Conservation (phyloP, 208 protist genomes). For the Leishmania aethiopica region DNA sequence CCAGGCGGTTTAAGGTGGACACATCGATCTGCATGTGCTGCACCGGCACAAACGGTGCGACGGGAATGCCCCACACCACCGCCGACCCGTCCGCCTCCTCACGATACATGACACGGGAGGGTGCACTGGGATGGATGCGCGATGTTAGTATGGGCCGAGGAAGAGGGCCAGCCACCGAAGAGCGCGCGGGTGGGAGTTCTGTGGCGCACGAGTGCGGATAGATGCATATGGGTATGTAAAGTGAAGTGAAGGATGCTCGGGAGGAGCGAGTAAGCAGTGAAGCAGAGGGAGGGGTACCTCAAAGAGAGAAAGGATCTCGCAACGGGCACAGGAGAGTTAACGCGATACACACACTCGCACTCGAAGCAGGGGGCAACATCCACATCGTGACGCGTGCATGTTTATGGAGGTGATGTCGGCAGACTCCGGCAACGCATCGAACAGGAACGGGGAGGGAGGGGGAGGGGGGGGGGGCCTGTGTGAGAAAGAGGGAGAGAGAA, state of each 20-base stretch:
- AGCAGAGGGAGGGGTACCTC: not conserved
- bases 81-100: constrained; percentile 50
- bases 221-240: not conserved
- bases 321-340: not conserved
- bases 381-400: not conserved
- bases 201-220: not conserved
- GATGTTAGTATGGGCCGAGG: not conserved
- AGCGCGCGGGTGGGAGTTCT: not conserved
- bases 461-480: not conserved
- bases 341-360: not conserved
- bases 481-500: not conserved
- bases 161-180: not conserved
- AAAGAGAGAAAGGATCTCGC: not conserved
- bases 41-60: constrained; percentile 59
- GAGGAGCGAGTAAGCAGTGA: not conserved
- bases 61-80: constrained; percentile 49
- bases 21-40: constrained; percentile 67
- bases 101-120: constrained; percentile 28
- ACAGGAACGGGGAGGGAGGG: not conserved
- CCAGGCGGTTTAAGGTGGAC: constrained; percentile 49
- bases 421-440: not conserved
- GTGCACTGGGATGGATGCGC: not conserved
- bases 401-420: not conserved
- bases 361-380: not conserved
- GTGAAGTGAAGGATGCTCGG: too few relatives aligned